Evolutionary conservation across 345 rosid species (phyloP), one percentile per base, ranked within the genome.

Genomic region (Corchorus olitorius): DNA sequence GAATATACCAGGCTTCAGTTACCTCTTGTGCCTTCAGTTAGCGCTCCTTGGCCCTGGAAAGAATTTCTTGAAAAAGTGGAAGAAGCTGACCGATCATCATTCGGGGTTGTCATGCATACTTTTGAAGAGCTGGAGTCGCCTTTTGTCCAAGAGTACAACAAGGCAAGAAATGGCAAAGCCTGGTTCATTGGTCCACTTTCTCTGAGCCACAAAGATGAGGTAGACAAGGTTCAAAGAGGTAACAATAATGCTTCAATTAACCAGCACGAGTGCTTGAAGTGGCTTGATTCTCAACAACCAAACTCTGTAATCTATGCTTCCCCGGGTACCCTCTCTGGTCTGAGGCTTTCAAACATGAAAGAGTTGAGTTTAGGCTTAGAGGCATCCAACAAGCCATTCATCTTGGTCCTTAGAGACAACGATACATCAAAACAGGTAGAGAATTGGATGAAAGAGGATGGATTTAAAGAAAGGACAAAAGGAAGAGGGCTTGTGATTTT

Each of bases 171-270:
- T 0, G 84, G 70, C 14, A 81, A 74, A 58, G 82, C 68, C 48
- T 88, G 91, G 91, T 76, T 83, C 52, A 66, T 88, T 20, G 89
- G 91, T 34, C 89, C 91, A 0, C 84, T 83, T 22, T 88, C 88
- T 8, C 58, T 83, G 11, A 64, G 84, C 73, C 80, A 86, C 49
- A 81, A 77, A 55, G 37, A 19, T 0, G 71, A 73, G 12, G 49
- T 16, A 39, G 91, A 86, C 27, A 83, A 76, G 79, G 74, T 75
- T 17, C 80, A 86, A 35, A 84, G 87, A 52, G 92, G 89, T 14
- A 76, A 86, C 41, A 74, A 72, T 4, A 74, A 72, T 4, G 71
- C 81, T 0, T 73, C 58, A 12, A 74, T 75, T 52, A 65, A 56
- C 56, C 52, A 72, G 49, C 53, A 73, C 0, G 62, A 81, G 0